phyloP scores from a whole-genome alignment of 441 rosid genomes.

The Erysimum cheiri region DNA sequence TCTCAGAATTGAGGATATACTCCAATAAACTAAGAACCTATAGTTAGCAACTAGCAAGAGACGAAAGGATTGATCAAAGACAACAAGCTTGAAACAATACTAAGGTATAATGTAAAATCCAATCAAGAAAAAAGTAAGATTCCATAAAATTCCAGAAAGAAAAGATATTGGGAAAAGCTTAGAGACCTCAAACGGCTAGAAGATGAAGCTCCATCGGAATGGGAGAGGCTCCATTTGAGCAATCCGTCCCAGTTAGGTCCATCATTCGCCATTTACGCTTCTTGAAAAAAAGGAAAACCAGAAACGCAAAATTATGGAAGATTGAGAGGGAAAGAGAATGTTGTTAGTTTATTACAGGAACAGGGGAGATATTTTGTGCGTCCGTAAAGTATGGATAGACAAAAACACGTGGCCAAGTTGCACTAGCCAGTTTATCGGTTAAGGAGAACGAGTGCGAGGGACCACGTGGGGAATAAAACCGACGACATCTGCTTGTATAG shows the following conservation, averaged over 20 bases:
- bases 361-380: slow-evolving; percentile 22
- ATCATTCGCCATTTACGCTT: slow-evolving; percentile 59
- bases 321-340: slow-evolving; percentile 9
- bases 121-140: neutral
- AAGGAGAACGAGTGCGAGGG: neutral
- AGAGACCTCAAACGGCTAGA: slow-evolving; percentile 62
- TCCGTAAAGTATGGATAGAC: slow-evolving; percentile 27
- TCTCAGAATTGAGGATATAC: neutral
- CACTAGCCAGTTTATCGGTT: slow-evolving; percentile 12
- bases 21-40: neutral
- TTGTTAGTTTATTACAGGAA: slow-evolving; percentile 23
- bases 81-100: neutral
- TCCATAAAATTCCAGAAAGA: neutral
- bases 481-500: neutral
- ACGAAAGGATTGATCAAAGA: neutral
- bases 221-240: slow-evolving; percentile 85
- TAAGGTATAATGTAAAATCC: neutral
- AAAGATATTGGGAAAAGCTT: neutral
- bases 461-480: neutral
- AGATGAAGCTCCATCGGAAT: slow-evolving; percentile 65
- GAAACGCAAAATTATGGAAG: neutral
- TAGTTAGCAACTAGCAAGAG: neutral
- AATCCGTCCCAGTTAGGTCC: slow-evolving; percentile 88
- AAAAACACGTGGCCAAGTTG: slow-evolving; percentile 34
- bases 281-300: neutral